A percentile compares a stretch with the other conserved stretches of the same genome.
phyloP scores from a whole-genome alignment of 2,329 filamentous ascomycete species.

The Aspergillus tanneri region DNA sequence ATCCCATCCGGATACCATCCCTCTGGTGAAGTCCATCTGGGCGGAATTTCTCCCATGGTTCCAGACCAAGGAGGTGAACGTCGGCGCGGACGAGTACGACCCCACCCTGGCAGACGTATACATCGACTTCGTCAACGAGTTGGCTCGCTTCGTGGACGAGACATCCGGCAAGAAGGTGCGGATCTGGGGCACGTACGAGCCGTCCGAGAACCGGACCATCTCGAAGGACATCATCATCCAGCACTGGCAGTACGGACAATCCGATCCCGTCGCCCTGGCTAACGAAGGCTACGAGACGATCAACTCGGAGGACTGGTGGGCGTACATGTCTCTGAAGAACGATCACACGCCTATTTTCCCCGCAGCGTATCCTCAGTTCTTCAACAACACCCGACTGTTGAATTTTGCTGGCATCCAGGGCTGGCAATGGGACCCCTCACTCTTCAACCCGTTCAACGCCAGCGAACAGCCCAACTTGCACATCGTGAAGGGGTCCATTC shows the following conservation, averaged over 20 bases:
- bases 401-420: constrained; percentile 49
- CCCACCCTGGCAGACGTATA: constrained; percentile 49
- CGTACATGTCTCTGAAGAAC: constrained; percentile 57
- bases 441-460: constrained; percentile 52
- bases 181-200: constrained; percentile 59
- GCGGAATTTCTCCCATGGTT: constrained; percentile 58
- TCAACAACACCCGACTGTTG: constrained; percentile 51
- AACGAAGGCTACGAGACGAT: constrained; percentile 51
- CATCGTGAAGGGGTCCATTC: constrained; percentile 50
- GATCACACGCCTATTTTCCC: constrained; percentile 54
- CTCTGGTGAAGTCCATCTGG: constrained; percentile 56
- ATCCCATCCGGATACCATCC: constrained; percentile 55
- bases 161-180: constrained; percentile 48
- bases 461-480: constrained; percentile 49
- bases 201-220: constrained; percentile 42
- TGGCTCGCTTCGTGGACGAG: constrained; percentile 49
- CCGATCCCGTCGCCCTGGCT: constrained; percentile 50
- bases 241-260: constrained; percentile 58
- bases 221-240: constrained; percentile 51
- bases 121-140: constrained; percentile 54
- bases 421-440: constrained; percentile 49
- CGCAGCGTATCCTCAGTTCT: constrained; percentile 46
- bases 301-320: constrained; percentile 57
- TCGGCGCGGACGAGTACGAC: constrained; percentile 58
- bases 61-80: constrained; percentile 54